These are phyloP conservation scores for Bertia moriformis DNA, from an alignment of 2,329 filamentous ascomycete genomes.

Conservation along the genomic window DNA sequence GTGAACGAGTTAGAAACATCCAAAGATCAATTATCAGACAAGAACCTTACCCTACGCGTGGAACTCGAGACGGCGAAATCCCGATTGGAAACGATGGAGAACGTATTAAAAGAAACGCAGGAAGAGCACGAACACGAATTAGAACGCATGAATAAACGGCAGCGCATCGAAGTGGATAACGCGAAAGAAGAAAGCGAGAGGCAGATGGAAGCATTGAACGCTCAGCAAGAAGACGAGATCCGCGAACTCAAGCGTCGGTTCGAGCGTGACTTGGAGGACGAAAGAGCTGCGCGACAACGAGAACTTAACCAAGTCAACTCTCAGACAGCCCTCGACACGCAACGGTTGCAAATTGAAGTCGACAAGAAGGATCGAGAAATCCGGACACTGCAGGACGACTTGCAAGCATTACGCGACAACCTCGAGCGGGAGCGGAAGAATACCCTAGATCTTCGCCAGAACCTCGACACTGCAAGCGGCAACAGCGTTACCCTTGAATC, in stretches of 20 bases:
- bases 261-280: neutral
- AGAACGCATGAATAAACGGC: neutral
- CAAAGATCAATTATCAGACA: neutral
- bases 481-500: conserved; percentile 53
- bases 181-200: neutral
- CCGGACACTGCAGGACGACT: neutral
- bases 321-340: neutral
- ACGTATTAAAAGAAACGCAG: neutral
- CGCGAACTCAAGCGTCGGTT: neutral
- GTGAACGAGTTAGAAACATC: neutral
- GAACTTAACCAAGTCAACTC: neutral
- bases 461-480: neutral
- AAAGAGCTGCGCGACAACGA: neutral
- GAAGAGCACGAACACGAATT: neutral
- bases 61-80: neutral
- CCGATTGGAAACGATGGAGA: neutral
- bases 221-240: neutral
- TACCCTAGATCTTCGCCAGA: neutral
- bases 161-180: neutral
- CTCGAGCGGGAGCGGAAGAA: neutral
- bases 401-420: neutral
- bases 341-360: neutral
- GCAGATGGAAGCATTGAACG: neutral
- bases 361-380: neutral
- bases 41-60: neutral